Evolutionary conservation across 805 yeast species (phyloP), one percentile per base, ranked within the genome.

Genomic region (Candida qinlingensis): DNA sequence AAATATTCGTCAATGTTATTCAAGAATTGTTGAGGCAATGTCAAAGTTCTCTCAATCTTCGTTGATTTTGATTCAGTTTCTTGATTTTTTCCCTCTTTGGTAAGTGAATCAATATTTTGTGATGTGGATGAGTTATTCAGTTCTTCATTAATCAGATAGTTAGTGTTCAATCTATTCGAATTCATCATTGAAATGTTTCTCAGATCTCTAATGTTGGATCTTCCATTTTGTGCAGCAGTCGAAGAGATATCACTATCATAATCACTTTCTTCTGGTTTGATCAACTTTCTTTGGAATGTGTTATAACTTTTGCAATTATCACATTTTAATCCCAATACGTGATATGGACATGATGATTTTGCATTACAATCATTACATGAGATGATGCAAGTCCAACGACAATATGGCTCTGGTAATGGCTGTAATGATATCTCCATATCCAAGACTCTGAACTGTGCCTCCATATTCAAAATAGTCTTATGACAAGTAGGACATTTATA

Each of bases 401-500:
- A 75, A 61, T 88, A 82, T 6, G 96, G 97, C 19, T 81, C 77
- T 0, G 97, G 97, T 62, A 91, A 69, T 11, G 81, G 84, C 60
- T 85, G 89, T 57, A 79, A 79, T 26, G 69, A 73, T 46, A 91
- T 87, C 67, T 91, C 97, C 59, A 79, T 81, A 66, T 91, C 97
- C 50, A 89, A 70, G 30, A 91, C 85, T 42, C 97, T 71, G 63
- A 92, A 92, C 62, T 88, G 87, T 2, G 94, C 81, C 58, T 87
- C 96, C 81, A 91, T 90, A 66, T 90, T 87, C 36, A 85, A 74
- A 45, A 92, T 80, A 0, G 96, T 85, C 56, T 86, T 81, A 47
- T 88, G 83, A 63, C 98, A 91, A 3, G 87, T 76, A 1, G 98
- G 98, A 65, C 98, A 91, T 63, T 88, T 87, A 72, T 89, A 91